Base-by-base conservation (phyloP, 768 basidiomycete species). In the Aureoboletus auriporus region DNA sequence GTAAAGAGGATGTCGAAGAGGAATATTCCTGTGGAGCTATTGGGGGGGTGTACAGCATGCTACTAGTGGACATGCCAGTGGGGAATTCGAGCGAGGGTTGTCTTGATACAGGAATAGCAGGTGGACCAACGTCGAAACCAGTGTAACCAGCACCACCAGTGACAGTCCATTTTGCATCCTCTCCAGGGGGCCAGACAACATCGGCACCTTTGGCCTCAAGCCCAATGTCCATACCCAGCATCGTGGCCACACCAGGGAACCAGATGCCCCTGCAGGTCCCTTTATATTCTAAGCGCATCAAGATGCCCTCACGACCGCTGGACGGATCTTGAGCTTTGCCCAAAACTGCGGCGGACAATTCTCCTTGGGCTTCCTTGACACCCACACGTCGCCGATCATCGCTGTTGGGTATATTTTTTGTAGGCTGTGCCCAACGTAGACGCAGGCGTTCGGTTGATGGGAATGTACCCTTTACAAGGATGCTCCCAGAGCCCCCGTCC, bases 161-260 rank as follows among this genome's bases (percentile, higher is more conserved):
- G 20, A 90, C 71, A 29, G 71, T 68, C 89, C 89, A 92, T 53
- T 72, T 71, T 5, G 58, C 51, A 46, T 77, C 64, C 47, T 64
- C 63, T 6, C 74, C 80, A 9, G 75, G 67, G 6, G 77, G 74
- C 89, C 89, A 92, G 13, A 73, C 65, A 17, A 88, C 74, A 49
- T 87, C 83, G 20, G 82, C 84, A 26, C 80, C 80, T 57, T 82
- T 83, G 8, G 79, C 75, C 51, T 84, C 81, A 11, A 92, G 71
- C 10, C 77, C 76, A 29, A 89, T 75, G 57, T 91, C 89, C 75
- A 91, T 70, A 9, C 87, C 89, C 16, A 92, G 72, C 57, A 89
- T 70, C 4, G 86, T 90, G 4, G 89, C 89, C 5, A 89, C 88
- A 2, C 88, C 89, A 35, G 87, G 83, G 59, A 82, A 89, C 85